Percentiles rank a stretch among this genome's conserved stretches.
These are phyloP conservation scores for Malania oleifera DNA, from an alignment of 164 flowering plant genomes.

Conservation along the genomic window DNA sequence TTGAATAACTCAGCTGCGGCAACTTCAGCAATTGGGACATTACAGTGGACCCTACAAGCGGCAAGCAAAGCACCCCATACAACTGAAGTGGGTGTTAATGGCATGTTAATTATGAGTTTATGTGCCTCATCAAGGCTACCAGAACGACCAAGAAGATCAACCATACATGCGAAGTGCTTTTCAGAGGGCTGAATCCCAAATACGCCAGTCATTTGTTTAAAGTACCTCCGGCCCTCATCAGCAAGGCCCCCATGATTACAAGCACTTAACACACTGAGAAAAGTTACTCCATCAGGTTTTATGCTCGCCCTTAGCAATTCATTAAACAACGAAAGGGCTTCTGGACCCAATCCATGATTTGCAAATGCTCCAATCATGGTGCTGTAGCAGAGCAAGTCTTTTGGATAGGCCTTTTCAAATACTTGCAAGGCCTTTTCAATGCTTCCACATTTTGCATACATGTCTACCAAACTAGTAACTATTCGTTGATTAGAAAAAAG, in stretches of 20 bases:
- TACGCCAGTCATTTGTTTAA: conserved; percentile 31
- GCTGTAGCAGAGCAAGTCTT: conserved; percentile 35
- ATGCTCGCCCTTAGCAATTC: conserved; percentile 26
- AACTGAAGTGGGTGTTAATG: conserved; percentile 25
- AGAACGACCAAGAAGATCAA: conserved; percentile 42
- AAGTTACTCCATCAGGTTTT: conserved; percentile 35
- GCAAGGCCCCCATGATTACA: conserved; percentile 45
- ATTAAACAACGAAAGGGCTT: conserved; percentile 30
- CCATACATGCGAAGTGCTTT: conserved; percentile 35
- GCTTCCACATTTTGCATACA: conserved; percentile 39
- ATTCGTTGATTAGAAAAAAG: conserved; percentile 18
- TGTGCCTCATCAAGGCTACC: conserved; percentile 33
- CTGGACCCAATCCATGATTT: conserved; percentile 30
- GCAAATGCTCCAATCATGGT: conserved; percentile 44
- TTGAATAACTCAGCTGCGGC: conserved; percentile 33
- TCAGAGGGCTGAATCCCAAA: conserved; percentile 30
- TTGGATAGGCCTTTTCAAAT: conserved; percentile 20
- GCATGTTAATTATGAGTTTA: conserved; percentile 27
- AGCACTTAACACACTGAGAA: conserved; percentile 35
- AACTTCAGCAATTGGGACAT: conserved; percentile 33
- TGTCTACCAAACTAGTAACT: conserved; percentile 33
- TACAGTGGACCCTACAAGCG: conserved; percentile 32
- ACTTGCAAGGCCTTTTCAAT: conserved; percentile 29
- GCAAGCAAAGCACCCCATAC: conserved; percentile 45
- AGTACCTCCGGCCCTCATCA: conserved; percentile 30